phyloP scores from a whole-genome alignment of 495 filamentous ascomycete species.

The Rhizodiscina lignyota region DNA sequence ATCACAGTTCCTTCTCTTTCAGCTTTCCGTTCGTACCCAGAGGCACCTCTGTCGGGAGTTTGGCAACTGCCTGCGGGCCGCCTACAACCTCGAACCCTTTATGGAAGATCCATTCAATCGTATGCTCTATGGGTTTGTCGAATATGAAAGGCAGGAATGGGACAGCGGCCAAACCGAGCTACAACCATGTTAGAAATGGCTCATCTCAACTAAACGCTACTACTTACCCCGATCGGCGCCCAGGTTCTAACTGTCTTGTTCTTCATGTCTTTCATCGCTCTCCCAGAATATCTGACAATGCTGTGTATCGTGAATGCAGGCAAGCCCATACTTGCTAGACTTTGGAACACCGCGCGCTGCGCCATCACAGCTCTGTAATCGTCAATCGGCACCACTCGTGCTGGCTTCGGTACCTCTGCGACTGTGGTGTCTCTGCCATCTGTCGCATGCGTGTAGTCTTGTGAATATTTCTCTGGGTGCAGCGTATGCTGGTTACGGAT shows the following conservation, averaged over 20 bases:
- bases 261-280: slow-evolving; percentile 64
- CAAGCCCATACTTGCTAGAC: slow-evolving; percentile 78
- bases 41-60: slow-evolving; percentile 29
- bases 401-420: slow-evolving; percentile 1
- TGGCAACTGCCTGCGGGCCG: slow-evolving; percentile 39
- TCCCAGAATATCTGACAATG: slow-evolving; percentile 71
- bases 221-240: slow-evolving; percentile 67
- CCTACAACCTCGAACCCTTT: slow-evolving; percentile 54
- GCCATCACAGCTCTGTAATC: slow-evolving; percentile 87
- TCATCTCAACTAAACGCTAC: background rate
- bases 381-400: slow-evolving; percentile 33
- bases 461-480: slow-evolving; percentile 31
- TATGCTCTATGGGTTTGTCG: slow-evolving; percentile 82
- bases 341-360: slow-evolving; percentile 79
- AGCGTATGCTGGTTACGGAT: slow-evolving; percentile 51
- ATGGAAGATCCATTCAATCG: slow-evolving; percentile 79
- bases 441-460: slow-evolving; percentile 17
- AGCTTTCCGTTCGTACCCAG: slow-evolving; percentile 21
- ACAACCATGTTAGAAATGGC: slow-evolving; percentile 1
- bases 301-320: slow-evolving; percentile 93
- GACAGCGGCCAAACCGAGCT: slow-evolving; percentile 71
- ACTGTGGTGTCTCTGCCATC: slow-evolving; percentile 4
- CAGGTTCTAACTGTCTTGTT: slow-evolving; percentile 59
- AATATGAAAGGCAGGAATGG: slow-evolving; percentile 81
- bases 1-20: slow-evolving; percentile 37